A percentile compares a stretch with the other conserved stretches of the same genome.
phyloP scores from a whole-genome alignment of 2,329 filamentous ascomycete genomes.

The Calonectria hawksworthii region DNA sequence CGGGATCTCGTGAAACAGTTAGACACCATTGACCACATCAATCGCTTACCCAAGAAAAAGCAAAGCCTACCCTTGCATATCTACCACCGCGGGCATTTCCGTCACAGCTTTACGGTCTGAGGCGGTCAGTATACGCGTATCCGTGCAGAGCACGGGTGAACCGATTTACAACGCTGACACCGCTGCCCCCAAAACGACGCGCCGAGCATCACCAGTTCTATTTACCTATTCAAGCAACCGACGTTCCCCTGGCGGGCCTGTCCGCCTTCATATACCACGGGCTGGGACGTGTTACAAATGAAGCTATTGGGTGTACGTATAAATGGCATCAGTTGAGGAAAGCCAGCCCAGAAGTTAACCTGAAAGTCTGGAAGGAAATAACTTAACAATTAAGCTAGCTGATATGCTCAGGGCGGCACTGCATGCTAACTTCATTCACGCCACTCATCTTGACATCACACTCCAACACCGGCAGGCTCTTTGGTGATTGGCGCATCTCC shows the following conservation, averaged over 20 bases:
- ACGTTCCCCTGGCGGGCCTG: too few species aligned
- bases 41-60: neutral
- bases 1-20: neutral
- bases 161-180: neutral
- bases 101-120: neutral
- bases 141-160: neutral
- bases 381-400: neutral
- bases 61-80: neutral
- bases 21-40: neutral
- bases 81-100: neutral
- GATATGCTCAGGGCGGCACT: slow-evolving; percentile 9
- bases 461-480: neutral
- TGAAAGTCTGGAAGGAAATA: neutral
- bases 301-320: neutral
- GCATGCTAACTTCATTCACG: slow-evolving; percentile 2
- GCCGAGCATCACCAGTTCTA: neutral
- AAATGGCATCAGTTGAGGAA: neutral
- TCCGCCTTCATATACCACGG: neutral
- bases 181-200: too few species aligned
- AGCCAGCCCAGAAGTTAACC: neutral
- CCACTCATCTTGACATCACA: neutral
- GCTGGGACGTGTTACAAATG: too few species aligned
- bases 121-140: slow-evolving; percentile 7
- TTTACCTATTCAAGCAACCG: neutral
- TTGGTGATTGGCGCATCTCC: slow-evolving; percentile 12